Evolutionary conservation across 257 asterid genomes (phyloP).

Genomic region (Rubia yunnanensis): DNA sequence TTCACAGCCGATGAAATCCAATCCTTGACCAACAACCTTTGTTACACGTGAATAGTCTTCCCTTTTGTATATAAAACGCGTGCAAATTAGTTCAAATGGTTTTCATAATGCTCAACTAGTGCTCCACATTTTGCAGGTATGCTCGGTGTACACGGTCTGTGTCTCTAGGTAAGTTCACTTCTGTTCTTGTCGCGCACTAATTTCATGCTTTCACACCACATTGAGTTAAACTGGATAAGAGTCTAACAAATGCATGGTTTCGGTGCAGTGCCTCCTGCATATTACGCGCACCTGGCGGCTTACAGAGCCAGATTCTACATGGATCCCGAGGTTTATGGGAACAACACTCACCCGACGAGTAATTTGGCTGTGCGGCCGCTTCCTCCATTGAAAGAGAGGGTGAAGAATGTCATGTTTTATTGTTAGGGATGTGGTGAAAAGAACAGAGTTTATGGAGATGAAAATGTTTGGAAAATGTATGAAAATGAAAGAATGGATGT

Average conservation of each 20-base stretch:
- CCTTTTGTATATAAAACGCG: background rate
- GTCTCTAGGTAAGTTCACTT: constrained; percentile 19
- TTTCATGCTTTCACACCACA: background rate
- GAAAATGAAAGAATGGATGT: background rate
- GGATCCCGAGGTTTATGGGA: constrained; percentile 21
- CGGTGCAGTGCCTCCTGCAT: constrained; percentile 32
- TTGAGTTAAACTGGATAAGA: background rate
- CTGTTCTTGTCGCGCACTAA: background rate
- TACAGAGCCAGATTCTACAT: constrained; percentile 24
- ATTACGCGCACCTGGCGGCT: constrained; percentile 30
- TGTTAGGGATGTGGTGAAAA: constrained; percentile 2
- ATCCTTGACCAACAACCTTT: constrained; percentile 26
- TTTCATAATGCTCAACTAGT: background rate
- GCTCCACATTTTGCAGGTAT: constrained; percentile 12
- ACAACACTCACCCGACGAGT: background rate
- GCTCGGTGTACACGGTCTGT: constrained; percentile 31
- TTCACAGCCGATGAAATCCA: constrained; percentile 28
- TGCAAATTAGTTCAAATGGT: background rate
- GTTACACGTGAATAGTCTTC: constrained; percentile 19
- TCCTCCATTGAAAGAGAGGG: constrained; percentile 23
- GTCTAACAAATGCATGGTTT: background rate
- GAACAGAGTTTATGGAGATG: background rate
- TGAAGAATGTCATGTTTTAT: constrained; percentile 28
- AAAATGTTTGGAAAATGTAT: background rate
- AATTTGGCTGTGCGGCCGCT: constrained; percentile 20